Evolutionary conservation across 2,329 filamentous ascomycete species (phyloP), one percentile per base, ranked within the genome.

Genomic region (Fusarium coicis): DNA sequence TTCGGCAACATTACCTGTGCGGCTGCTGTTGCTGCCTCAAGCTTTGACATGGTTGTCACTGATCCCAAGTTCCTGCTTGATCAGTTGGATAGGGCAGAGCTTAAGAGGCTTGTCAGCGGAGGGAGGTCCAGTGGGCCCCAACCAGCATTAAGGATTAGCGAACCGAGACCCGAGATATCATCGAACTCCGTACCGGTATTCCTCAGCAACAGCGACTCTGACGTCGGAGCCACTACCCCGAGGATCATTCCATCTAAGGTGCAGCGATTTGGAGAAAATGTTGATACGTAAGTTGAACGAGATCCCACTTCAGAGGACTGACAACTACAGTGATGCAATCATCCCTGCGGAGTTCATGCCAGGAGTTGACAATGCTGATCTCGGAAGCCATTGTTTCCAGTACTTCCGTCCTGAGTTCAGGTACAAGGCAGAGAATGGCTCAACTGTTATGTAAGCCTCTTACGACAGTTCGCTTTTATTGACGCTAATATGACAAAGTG

Each of bases 331-430:
- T 3, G 47, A 34, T 50, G 47, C 47, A 4, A 34, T 34, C 6
- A 65, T 58, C 9, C 59, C 67, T 16, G 68, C 66, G 19, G 73
- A 74, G 28, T 71, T 71, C 23, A 69, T 73, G 72, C 63, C 69
- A 16, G 66, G 63, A 18, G 46, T 73, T 4, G 73, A 74, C 37
- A 76, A 76, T 28, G 59, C 70, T 12, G 74, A 76, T 26, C 66
- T 76, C 0, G 74, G 74, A 32, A 69, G 58, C 32, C 74, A 76
- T 36, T 74, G 74, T 40, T 72, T 76, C 43, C 63, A 76, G 39
- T 70, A 73, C 36, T 72, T 58, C 34, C 63, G 63, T 2, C 66
- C 74, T 4, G 64, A 68, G 23, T 76, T 74, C 40, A 56, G 74
- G 23, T 59, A 66, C 21, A 74, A 63, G 52, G 62, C 26, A 2